Conservation (phyloP, 352 stramenopile genomes). For the Globisporangium cystogenes region DNA sequence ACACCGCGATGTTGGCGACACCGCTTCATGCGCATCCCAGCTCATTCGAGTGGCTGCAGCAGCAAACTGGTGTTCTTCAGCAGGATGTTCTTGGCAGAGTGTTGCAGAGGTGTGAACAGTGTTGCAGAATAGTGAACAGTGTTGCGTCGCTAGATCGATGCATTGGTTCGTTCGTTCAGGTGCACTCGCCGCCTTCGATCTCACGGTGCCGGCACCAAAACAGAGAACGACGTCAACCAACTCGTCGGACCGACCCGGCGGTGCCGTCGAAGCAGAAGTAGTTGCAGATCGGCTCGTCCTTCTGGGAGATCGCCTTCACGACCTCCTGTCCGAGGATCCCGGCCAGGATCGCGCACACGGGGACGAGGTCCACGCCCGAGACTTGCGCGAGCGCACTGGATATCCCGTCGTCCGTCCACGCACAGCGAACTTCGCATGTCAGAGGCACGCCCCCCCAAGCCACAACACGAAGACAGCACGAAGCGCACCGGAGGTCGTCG, state of each 20-base stretch:
- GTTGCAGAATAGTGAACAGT: too few relatives aligned
- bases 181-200: too few relatives aligned
- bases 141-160: too few relatives aligned
- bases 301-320: constrained; percentile 96
- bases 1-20: too few relatives aligned
- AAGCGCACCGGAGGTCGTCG: constrained; percentile 39
- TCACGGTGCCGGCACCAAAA: too few relatives aligned
- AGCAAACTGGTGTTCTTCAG: too few relatives aligned
- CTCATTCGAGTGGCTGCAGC: too few relatives aligned
- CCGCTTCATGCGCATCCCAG: too few relatives aligned
- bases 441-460: not conserved
- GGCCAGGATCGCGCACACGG: constrained; percentile 94
- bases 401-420: not conserved
- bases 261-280: constrained; percentile 91
- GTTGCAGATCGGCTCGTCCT: constrained; percentile 96
- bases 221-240: constrained; percentile 23
- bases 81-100: too few relatives aligned
- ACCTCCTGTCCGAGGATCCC: constrained; percentile 97
- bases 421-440: not conserved
- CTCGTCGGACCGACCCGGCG: constrained; percentile 47
- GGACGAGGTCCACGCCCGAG: constrained; percentile 66
- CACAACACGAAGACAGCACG: not conserved
- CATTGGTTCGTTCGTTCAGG: too few relatives aligned
- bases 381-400: constrained; percentile 35
- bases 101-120: too few relatives aligned